Conservation (phyloP, 1,139 yeast species). For the Taphrina sp. region DNA sequence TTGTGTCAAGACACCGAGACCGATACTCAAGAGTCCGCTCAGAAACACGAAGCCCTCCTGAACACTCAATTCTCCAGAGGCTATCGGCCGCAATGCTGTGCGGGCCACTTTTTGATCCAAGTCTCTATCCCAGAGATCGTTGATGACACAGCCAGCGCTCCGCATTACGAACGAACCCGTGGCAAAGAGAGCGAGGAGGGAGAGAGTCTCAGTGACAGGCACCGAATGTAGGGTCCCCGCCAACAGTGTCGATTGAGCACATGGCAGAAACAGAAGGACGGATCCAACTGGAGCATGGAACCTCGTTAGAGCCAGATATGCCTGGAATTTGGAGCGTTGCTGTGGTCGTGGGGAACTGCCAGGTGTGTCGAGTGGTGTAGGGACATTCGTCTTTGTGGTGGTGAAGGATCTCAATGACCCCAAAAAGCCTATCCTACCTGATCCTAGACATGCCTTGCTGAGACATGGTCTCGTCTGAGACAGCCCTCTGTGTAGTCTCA, state of each 20-base stretch:
- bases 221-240: constrained; percentile 76
- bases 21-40: constrained; percentile 73
- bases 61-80: constrained; percentile 75
- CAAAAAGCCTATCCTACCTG: too few species aligned
- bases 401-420: too few species aligned
- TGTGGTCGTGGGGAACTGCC: too few species aligned
- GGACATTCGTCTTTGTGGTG: too few species aligned
- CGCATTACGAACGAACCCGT: constrained; percentile 88
- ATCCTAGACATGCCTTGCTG: too few species aligned
- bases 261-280: constrained; percentile 73
- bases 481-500: too few species aligned
- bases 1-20: constrained; percentile 66
- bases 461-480: too few species aligned
- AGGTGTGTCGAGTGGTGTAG: too few species aligned
- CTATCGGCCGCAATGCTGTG: constrained; percentile 84
- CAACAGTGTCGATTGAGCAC: constrained; percentile 78
- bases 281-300: constrained; percentile 95
- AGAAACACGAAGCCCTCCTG: constrained; percentile 72
- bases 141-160: constrained; percentile 97
- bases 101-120: constrained; percentile 82
- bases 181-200: constrained; percentile 56
- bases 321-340: constrained; percentile 15
- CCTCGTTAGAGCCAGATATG: constrained; percentile 56
- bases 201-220: constrained; percentile 61
- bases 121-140: constrained; percentile 80